Evolutionary conservation across 495 filamentous ascomycete genomes (phyloP).

Genomic region (Talaromyces nanjingensis): DNA sequence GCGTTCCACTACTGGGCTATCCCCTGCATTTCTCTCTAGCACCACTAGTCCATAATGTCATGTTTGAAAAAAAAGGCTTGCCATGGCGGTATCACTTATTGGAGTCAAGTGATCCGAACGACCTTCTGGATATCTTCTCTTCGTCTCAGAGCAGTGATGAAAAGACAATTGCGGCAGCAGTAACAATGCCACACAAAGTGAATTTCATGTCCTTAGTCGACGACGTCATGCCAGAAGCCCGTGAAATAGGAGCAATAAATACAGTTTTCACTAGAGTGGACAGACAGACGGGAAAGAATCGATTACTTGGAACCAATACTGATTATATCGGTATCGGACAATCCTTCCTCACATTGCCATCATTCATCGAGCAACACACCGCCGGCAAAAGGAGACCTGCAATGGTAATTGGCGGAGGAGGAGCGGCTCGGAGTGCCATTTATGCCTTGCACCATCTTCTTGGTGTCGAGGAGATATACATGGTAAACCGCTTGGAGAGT

Average conservation of each 20-base stretch:
- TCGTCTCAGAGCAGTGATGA: not conserved
- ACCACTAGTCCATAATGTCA: not conserved
- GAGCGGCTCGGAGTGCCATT: constrained; percentile 33
- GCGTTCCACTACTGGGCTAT: not conserved
- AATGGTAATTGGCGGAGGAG: constrained; percentile 37
- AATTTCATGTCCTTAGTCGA: constrained; percentile 30
- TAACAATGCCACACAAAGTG: constrained; percentile 46
- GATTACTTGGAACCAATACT: constrained; percentile 24
- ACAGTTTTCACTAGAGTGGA: constrained; percentile 26
- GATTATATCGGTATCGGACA: constrained; percentile 31
- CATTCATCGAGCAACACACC: constrained; percentile 3
- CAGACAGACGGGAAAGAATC: constrained; percentile 22
- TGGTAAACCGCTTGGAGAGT: not conserved
- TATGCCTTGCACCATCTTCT: constrained; percentile 22
- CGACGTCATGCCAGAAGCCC: constrained; percentile 23
- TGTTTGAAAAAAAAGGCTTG: not conserved
- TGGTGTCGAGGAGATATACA: not conserved
- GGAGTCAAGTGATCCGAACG: not conserved
- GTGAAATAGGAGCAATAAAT: constrained; percentile 35
- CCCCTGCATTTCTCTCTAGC: not conserved
- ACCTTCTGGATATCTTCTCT: not conserved
- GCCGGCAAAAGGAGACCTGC: constrained; percentile 15
- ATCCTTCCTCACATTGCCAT: constrained; percentile 16
- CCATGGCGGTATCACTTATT: not conserved
- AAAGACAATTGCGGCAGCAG: constrained; percentile 32